Evolutionary conservation across 768 basidiomycete genomes (phyloP).

Genomic region (Pleurotus giganteus): DNA sequence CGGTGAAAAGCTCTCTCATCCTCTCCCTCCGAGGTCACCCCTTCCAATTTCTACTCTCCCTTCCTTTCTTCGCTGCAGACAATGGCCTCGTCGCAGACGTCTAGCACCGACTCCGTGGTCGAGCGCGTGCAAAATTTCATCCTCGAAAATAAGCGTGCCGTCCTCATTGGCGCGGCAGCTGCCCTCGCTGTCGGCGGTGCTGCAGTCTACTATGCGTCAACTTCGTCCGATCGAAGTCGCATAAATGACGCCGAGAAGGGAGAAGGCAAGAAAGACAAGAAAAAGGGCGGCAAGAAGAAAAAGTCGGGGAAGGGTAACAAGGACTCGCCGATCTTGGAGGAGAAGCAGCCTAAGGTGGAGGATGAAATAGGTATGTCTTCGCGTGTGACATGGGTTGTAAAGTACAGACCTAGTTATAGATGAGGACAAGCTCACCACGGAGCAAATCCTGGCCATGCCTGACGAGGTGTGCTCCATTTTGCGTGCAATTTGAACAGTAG

Average conservation of each 20-base stretch:
- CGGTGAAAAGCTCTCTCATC: neutral
- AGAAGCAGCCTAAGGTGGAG: slow-evolving; percentile 45
- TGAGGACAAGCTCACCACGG: slow-evolving; percentile 48
- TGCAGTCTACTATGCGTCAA: slow-evolving; percentile 72
- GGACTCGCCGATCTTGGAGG: slow-evolving; percentile 82
- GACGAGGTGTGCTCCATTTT: slow-evolving; percentile 44
- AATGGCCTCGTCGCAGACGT: neutral
- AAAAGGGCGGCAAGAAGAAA: slow-evolving; percentile 55
- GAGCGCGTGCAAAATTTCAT: slow-evolving; percentile 71
- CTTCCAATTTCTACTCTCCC: neutral
- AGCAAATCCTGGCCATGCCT: slow-evolving; percentile 57
- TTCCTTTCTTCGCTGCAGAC: neutral
- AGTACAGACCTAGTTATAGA: slow-evolving; percentile 17
- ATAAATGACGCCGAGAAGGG: slow-evolving; percentile 43
- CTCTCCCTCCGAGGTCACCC: neutral
- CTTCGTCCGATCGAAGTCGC: slow-evolving; percentile 36
- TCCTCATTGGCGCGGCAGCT: slow-evolving; percentile 70
- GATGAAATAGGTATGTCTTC: slow-evolving; percentile 26
- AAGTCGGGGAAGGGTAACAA: slow-evolving; percentile 46
- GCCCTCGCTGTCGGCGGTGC: slow-evolving; percentile 70
- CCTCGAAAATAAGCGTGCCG: slow-evolving; percentile 74
- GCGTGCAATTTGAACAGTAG: neutral
- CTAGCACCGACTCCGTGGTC: slow-evolving; percentile 29
- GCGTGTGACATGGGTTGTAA: neutral
- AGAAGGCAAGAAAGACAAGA: slow-evolving; percentile 44